Evolutionary conservation across 2,329 filamentous ascomycete species (phyloP).

Genomic region (Calycina herbarum): DNA sequence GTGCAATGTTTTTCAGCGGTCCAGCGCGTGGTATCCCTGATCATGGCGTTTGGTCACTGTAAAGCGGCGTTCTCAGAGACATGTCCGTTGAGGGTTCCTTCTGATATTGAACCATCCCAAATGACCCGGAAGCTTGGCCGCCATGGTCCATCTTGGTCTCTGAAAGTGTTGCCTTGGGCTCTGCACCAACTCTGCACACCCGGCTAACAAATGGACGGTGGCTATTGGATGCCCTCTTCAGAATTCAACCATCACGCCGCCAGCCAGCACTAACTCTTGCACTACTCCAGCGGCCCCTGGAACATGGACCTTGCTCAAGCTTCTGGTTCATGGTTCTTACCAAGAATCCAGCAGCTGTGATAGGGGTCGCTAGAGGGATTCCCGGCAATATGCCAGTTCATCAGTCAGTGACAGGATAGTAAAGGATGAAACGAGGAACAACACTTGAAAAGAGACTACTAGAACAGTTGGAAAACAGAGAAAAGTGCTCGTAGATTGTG

Average conservation of each 20-base stretch:
- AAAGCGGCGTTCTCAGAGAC: neutral
- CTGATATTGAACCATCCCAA: neutral
- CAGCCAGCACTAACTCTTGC: neutral
- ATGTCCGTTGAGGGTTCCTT: neutral
- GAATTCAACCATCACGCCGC: constrained; percentile 8
- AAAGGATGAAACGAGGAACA: neutral
- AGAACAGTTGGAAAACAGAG: too few relatives aligned
- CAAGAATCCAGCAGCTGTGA: constrained; percentile 13
- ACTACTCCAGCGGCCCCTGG: constrained; percentile 14
- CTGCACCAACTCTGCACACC: neutral
- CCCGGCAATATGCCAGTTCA: constrained; percentile 14
- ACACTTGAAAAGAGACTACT: neutral
- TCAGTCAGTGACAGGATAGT: constrained; percentile 9
- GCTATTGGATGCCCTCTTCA: neutral
- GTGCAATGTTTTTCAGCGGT: constrained; percentile 8
- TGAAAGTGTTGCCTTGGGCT: constrained; percentile 1
- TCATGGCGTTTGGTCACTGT: neutral
- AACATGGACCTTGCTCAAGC: constrained; percentile 3
- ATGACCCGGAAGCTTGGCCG: constrained; percentile 2
- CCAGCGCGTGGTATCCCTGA: constrained; percentile 5
- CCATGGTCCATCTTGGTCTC: neutral
- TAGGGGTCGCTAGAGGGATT: constrained; percentile 8
- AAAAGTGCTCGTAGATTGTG: neutral
- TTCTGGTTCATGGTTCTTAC: constrained; percentile 10
- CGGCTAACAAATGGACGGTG: neutral